phyloP scores from a whole-genome alignment of 1,284 basidiomycete species.

The Leccinum fuscescens region DNA sequence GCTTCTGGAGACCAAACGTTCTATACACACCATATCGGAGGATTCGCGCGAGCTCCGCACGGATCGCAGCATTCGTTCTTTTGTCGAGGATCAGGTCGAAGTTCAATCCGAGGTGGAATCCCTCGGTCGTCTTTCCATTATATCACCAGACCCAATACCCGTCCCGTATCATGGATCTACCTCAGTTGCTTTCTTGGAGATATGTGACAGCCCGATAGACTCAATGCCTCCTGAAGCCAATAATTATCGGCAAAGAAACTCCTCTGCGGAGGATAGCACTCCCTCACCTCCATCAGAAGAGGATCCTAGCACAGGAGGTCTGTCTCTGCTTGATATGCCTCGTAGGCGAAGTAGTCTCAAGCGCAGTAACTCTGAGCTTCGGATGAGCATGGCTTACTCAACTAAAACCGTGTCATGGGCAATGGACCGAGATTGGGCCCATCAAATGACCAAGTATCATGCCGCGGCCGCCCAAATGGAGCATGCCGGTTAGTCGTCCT shows the following conservation, averaged over 20 bases:
- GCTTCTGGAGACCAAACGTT: constrained; percentile 23
- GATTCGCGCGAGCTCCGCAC: constrained; percentile 23
- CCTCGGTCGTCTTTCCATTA: constrained; percentile 24
- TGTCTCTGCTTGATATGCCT: constrained; percentile 23
- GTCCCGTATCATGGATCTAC: constrained; percentile 36
- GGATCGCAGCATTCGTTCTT: constrained; percentile 16
- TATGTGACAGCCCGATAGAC: constrained; percentile 35
- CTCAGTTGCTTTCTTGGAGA: constrained; percentile 32
- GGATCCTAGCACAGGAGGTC: constrained; percentile 24
- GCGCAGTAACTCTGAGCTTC: constrained; percentile 43
- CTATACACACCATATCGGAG: constrained; percentile 32
- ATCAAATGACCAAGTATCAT: constrained; percentile 55
- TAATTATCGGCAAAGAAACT: constrained; percentile 8
- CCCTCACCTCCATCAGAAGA: constrained; percentile 35
- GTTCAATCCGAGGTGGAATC: constrained; percentile 26
- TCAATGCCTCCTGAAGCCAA: constrained; percentile 10
- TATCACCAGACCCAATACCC: constrained; percentile 33
- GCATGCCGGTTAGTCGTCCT: constrained; percentile 46
- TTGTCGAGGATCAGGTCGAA: constrained; percentile 11
- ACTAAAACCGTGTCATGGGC: constrained; percentile 74
- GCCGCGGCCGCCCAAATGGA: constrained; percentile 53
- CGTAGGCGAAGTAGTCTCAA: constrained; percentile 63
- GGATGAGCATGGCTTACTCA: constrained; percentile 52
- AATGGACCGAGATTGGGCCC: constrained; percentile 57
- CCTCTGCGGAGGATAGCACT: constrained; percentile 22